Evolutionary conservation across 495 filamentous ascomycete genomes (phyloP).

Genomic region (Aspergillus leporis): DNA sequence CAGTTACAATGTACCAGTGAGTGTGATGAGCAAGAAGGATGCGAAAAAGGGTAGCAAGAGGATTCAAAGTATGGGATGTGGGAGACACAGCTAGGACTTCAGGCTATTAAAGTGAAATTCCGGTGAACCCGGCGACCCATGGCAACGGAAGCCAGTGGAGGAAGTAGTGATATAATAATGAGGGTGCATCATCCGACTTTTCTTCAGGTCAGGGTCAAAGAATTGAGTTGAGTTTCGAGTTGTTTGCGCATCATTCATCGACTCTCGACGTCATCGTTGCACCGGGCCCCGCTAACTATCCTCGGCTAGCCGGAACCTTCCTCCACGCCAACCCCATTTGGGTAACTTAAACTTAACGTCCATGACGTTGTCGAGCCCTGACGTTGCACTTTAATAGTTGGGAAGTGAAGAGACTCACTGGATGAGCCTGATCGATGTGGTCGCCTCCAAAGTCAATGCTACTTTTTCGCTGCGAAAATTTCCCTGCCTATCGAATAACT

Average conservation of each 20-base stretch:
- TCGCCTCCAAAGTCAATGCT: too few relatives aligned
- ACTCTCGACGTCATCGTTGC: conserved; percentile 41
- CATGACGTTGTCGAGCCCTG: conserved; percentile 36
- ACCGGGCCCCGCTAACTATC: conserved; percentile 23
- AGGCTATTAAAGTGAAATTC: conserved; percentile 24
- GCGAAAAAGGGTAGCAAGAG: conserved; percentile 2
- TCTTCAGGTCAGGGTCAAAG: neutral
- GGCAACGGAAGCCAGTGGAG: neutral
- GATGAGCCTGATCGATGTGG: too few relatives aligned
- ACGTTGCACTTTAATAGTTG: conserved; percentile 29
- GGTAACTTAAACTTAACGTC: conserved; percentile 22
- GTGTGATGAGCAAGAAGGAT: neutral
- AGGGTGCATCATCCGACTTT: conserved; percentile 24
- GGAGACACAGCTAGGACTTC: conserved; percentile 11
- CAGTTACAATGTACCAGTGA: neutral
- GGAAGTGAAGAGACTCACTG: too few relatives aligned
- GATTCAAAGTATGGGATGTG: conserved; percentile 2
- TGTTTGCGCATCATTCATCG: neutral
- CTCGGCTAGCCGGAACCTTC: conserved; percentile 24
- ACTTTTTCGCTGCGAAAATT: too few relatives aligned
- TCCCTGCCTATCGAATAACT: too few relatives aligned
- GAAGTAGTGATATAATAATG: conserved; percentile 33
- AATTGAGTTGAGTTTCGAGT: neutral
- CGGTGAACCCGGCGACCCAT: conserved; percentile 23
- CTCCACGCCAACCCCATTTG: conserved; percentile 20